Percentiles rank a stretch among this genome's conserved stretches.
Conservation (phyloP, 192 early-diverging fungal genomes). For the Rhizophagus prolifer region DNA sequence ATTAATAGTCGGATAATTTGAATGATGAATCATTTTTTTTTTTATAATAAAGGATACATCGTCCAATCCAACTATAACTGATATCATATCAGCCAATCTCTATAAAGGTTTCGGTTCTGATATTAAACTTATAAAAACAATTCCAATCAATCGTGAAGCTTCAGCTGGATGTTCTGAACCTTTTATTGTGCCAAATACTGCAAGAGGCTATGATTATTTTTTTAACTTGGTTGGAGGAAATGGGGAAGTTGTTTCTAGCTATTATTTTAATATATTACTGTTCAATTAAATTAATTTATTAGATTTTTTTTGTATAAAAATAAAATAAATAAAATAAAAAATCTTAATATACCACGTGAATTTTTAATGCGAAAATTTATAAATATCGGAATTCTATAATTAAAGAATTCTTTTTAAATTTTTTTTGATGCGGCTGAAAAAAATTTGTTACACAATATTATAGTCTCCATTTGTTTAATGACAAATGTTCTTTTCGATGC, state of each 20-base stretch:
- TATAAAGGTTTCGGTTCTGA: conserved; percentile 2
- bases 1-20: background rate
- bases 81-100: background rate
- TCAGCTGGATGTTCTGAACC: background rate
- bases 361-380: too few relatives aligned
- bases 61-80: background rate
- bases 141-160: conserved; percentile 4
- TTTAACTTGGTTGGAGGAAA: background rate
- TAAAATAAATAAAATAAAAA: too few relatives aligned
- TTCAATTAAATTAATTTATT: background rate
- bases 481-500: too few relatives aligned
- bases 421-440: background rate
- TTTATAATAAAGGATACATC: background rate
- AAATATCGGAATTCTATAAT: too few relatives aligned
- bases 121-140: background rate
- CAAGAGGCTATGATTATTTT: conserved; percentile 3
- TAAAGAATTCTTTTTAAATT: background rate
- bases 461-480: too few relatives aligned
- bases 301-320: too few relatives aligned
- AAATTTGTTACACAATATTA: background rate
- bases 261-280: conserved; percentile 6
- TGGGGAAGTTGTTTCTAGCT: background rate
- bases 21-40: background rate
- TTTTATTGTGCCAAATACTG: background rate
- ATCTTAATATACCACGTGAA: too few relatives aligned